Percentiles rank a stretch among this genome's conserved stretches.
Evolutionary conservation across 148 eudicot species (phyloP).

Genomic region (Rhododendron simsii): DNA sequence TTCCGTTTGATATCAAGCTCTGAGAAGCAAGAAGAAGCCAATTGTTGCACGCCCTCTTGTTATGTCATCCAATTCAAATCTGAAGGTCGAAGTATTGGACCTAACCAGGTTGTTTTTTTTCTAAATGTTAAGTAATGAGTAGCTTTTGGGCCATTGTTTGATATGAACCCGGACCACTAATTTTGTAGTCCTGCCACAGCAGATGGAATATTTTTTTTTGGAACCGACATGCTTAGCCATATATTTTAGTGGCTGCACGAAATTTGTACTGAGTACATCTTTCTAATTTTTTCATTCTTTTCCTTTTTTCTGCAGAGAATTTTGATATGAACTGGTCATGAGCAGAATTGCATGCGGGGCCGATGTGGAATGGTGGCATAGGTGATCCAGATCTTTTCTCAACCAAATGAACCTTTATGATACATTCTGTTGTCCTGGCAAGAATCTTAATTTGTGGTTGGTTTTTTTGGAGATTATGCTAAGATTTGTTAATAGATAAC

Average conservation of each 20-base stretch:
- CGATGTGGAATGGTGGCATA: background rate
- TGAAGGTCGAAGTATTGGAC: background rate
- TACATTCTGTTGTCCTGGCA: background rate
- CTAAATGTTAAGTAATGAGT: background rate
- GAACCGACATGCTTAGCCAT: background rate
- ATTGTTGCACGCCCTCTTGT: background rate
- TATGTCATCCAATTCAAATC: background rate
- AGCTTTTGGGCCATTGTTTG: background rate
- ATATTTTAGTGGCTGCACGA: background rate
- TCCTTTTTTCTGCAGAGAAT: background rate
- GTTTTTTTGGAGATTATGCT: background rate
- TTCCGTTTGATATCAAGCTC: background rate
- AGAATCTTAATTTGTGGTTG: background rate
- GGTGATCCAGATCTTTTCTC: conserved; percentile 5
- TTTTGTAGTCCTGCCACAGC: background rate
- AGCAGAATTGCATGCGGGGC: background rate
- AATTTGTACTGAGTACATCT: background rate
- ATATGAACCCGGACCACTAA: background rate
- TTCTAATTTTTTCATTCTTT: background rate
- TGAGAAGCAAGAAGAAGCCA: background rate
- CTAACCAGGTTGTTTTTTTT: background rate
- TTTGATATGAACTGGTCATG: background rate
- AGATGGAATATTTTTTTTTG: background rate
- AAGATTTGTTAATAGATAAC: background rate
- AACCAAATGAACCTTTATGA: background rate